Evolutionary conservation across 257 asterid genomes (phyloP), one percentile per base, ranked within the genome.

Genomic region (Nicotiana noctiflora): DNA sequence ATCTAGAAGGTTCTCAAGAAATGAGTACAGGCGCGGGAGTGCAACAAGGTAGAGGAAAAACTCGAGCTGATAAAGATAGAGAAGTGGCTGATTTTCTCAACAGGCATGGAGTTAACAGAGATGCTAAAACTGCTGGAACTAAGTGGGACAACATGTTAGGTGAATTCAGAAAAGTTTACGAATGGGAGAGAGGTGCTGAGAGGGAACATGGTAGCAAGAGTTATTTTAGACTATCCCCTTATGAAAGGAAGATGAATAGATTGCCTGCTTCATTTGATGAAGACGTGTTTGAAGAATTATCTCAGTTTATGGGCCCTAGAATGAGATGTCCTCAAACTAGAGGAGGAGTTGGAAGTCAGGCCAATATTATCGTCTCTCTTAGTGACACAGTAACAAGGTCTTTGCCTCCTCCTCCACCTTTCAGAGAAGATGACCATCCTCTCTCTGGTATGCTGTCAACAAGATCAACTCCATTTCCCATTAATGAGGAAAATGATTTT

Each of bases 91-190:
- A 88, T 51, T 88, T 79, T 59, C 79, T 88, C 57, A 84, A 76
- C 27, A 80, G 84, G 44, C 86, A 86, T 76, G 91, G 91, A 27
- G 84, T 88, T 23, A 81, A 79, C 27, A 57, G 91, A 52, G 91
- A 88, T 55, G 91, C 91, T 2, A 88, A 88, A 67, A 88, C 89
- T 15, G 89, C 91, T 13, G 91, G 91, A 5, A 88, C 89, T 15
- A 88, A 88, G 66, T 88, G 91, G 91, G 91, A 88, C 74, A 88
- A 88, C 61, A 88, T 86, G 91, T 79, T 88, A 80, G 91, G 91
- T 1, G 91, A 88, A 55, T 88, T 88, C 75, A 84, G 91, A 72
- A 88, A 88, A 80, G 89, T 88, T 27, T 86, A 86, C 32, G 91
- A 88, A 62, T 88, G 89, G 89, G 91, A 88, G 60, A 84, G 87